Evolutionary conservation across 225 moss, liverwort and hornwort species (phyloP).

Genomic region (Lunularia cruciata): DNA sequence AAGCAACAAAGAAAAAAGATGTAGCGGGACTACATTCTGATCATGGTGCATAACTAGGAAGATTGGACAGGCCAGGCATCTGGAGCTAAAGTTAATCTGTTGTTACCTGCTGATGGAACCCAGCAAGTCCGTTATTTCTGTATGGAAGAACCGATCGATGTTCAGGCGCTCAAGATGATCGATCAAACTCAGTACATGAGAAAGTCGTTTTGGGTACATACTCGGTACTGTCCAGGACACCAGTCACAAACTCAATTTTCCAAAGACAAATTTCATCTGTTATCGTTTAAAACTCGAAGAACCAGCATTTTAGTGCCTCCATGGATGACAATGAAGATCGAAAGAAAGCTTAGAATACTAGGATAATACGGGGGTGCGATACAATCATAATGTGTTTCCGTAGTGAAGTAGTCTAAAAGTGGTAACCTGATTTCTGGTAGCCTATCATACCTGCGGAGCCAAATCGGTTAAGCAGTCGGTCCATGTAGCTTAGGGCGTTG

Average conservation of each 20-base stretch:
- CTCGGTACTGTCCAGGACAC: background rate
- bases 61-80: background rate
- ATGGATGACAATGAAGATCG: too few species aligned
- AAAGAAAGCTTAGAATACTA: too few species aligned
- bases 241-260: background rate
- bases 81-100: background rate
- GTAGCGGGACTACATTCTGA: background rate
- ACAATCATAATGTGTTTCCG: too few species aligned
- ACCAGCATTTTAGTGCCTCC: too few species aligned
- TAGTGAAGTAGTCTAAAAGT: background rate
- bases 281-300: too few species aligned
- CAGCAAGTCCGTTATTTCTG: conserved; percentile 10
- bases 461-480: conserved; percentile 3
- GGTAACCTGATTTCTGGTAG: too few species aligned
- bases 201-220: background rate
- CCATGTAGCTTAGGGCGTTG: conserved; percentile 14
- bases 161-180: conserved; percentile 23
- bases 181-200: conserved; percentile 7
- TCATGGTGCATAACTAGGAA: background rate
- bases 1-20: background rate
- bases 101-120: conserved; percentile 5
- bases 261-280: too few species aligned
- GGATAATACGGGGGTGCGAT: too few species aligned
- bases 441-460: conserved; percentile 18
- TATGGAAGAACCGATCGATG: conserved; percentile 6